Conservation (phyloP, 2,329 filamentous ascomycete genomes). For the Trichoderma polysporum region DNA sequence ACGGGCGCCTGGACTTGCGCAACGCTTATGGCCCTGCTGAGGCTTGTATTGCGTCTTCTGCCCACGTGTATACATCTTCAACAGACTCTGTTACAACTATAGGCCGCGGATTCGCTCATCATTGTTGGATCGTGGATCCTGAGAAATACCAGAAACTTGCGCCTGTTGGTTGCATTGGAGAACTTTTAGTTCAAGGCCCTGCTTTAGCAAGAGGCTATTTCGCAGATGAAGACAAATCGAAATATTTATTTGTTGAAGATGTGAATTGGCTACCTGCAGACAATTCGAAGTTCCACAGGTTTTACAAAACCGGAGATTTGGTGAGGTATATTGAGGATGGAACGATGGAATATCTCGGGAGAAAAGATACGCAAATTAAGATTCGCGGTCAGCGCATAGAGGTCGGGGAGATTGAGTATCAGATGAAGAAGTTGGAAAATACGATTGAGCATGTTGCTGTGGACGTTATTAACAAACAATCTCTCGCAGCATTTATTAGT, state of each 20-base stretch:
- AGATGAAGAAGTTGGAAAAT: background rate
- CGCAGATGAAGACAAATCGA: constrained; percentile 24
- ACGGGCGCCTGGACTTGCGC: constrained; percentile 6
- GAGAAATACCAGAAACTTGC: constrained; percentile 24
- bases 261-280: background rate
- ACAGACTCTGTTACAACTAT: background rate
- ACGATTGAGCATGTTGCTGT: constrained; percentile 4
- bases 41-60: constrained; percentile 7
- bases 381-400: constrained; percentile 16
- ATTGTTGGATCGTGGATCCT: constrained; percentile 26
- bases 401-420: constrained; percentile 13
- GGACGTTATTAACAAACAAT: background rate
- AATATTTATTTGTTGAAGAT: constrained; percentile 21
- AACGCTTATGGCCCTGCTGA: constrained; percentile 28
- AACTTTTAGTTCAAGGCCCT: constrained; percentile 27
- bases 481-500: background rate
- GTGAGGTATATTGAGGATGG: constrained; percentile 5
- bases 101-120: constrained; percentile 17
- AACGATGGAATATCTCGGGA: background rate
- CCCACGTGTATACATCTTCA: background rate
- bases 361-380: constrained; percentile 17
- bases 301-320: constrained; percentile 14
- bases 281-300: background rate
- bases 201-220: constrained; percentile 27
- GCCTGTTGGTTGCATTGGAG: constrained; percentile 27